Base-by-base conservation (phyloP, 345 rosid genomes). In the Microcos paniculata region DNA sequence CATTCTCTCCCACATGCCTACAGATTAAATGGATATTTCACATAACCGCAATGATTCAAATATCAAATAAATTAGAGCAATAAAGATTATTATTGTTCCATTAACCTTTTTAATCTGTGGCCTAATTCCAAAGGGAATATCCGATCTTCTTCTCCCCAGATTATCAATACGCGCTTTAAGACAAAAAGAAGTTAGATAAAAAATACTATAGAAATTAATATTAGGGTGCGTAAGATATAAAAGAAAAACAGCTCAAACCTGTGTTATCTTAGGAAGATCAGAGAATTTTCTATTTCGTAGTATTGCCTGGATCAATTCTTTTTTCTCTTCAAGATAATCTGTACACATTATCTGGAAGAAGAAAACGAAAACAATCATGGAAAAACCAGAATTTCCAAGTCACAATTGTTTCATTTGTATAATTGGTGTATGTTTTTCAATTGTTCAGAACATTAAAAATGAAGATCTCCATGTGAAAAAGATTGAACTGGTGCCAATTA, bases 271-370 rank as follows among this genome's bases (percentile, higher is more conserved):
- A 15, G 40, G 64, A 30, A 59, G 18, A 19, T 59, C 15, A 7
- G n/a, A 28, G n/a, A 59, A 7, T 16, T 59, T 28, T 59, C 40
- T 59, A 6, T 59, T 35, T 14, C 30, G 87, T 21, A 85, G 90
- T 71, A 92, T 87, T 18, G 88, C 79, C 31, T 71, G 73, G 9
- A 95, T 75, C 87, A 95, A 67, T 38, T 93, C 97, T 80, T 76
- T 87, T 86, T 87, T 91, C 87, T 95, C 94, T 70, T 87, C 76
- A 11, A 84, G 84, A 76, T 82, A 82, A 55, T 93, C 96, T 5
- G 87, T 81, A 62, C 96, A 93, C 99, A 95, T 90, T 2, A 86
- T 96, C 98, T 95, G 80, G 59, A 42, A 16, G 31, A 8, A 14
- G 21, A 56, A 33, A 2, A 62, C 0, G 0, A 6, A 8, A 45